Percentiles rank a stretch among this genome's conserved stretches.
Evolutionary conservation across 2,329 filamentous ascomycete genomes (phyloP).

Genomic region (Coniosporium uncinatum): DNA sequence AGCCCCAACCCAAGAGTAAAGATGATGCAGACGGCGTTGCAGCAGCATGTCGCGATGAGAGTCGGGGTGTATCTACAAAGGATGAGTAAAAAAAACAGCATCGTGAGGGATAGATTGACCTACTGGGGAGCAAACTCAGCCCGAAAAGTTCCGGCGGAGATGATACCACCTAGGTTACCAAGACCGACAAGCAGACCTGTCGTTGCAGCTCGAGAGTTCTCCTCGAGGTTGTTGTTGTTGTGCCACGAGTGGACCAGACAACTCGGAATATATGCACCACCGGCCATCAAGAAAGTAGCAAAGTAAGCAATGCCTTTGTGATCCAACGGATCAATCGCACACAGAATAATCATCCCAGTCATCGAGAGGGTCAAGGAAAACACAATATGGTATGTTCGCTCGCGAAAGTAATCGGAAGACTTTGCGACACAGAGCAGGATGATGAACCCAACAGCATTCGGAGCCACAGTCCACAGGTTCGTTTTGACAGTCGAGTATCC

Average conservation of each 20-base stretch:
- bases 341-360: constrained; percentile 74
- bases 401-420: constrained; percentile 57
- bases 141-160: constrained; percentile 63
- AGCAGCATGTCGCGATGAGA: constrained; percentile 56
- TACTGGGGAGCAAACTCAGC: constrained; percentile 44
- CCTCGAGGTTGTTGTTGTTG: constrained; percentile 79
- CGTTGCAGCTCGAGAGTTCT: constrained; percentile 63
- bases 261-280: constrained; percentile 68
- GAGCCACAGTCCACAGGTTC: constrained; percentile 78
- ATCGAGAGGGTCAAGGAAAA: constrained; percentile 71
- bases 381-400: constrained; percentile 70
- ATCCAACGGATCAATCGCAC: constrained; percentile 56
- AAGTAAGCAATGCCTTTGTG: constrained; percentile 67
- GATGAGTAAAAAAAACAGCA: no score
- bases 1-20: constrained; percentile 50
- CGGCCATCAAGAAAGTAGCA: constrained; percentile 78
- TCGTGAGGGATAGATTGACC: constrained; percentile 4
- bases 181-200: constrained; percentile 69
- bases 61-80: constrained; percentile 63
- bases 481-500: constrained; percentile 55
- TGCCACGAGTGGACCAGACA: constrained; percentile 68
- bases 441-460: constrained; percentile 68
- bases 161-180: constrained; percentile 72
- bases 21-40: constrained; percentile 53
- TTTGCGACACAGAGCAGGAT: constrained; percentile 72